Evolutionary conservation across 2,329 filamentous ascomycete genomes (phyloP).

Genomic region (Parascedosporium putredinis): DNA sequence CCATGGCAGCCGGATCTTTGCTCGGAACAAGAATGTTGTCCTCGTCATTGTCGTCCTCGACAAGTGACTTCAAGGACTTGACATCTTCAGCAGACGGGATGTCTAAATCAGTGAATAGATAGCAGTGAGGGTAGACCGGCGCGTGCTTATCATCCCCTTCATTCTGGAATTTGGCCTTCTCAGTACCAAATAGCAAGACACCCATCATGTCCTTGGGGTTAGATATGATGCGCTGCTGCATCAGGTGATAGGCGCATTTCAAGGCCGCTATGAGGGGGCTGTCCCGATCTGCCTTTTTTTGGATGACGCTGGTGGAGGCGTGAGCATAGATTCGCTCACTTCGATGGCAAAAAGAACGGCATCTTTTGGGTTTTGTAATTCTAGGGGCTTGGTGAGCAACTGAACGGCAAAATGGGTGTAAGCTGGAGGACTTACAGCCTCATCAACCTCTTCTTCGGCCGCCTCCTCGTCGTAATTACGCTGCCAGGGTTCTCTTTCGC

Average conservation of each 20-base stretch:
- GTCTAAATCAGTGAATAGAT: constrained; percentile 79
- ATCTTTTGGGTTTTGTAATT: constrained; percentile 85
- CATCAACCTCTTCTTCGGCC: constrained; percentile 45
- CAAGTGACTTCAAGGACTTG: constrained; percentile 62
- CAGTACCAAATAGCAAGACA: constrained; percentile 80
- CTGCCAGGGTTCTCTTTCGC: constrained; percentile 5
- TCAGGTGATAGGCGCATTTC: constrained; percentile 87
- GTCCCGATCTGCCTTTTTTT: constrained; percentile 67
- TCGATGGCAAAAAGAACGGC: constrained; percentile 97
- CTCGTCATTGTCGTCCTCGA: constrained; percentile 67
- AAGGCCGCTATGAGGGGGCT: constrained; percentile 74
- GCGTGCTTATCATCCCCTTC: constrained; percentile 50
- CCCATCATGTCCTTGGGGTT: constrained; percentile 97
- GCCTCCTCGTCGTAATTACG: constrained; percentile 46
- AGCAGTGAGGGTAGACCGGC: constrained; percentile 78
- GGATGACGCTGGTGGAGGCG: constrained; percentile 48
- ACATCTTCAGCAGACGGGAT: constrained; percentile 81
- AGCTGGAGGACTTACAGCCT: constrained; percentile 39
- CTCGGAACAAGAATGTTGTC: constrained; percentile 60
- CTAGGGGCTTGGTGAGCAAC: constrained; percentile 30
- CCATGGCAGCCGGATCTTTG: constrained; percentile 61
- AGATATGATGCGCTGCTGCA: constrained; percentile 97
- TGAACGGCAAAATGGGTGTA: constrained; percentile 9
- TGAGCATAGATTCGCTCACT: constrained; percentile 79
- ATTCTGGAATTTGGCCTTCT: constrained; percentile 69